Conservation (phyloP, 176 grass and related monocot species). For the Thinopyrum elongatum region DNA sequence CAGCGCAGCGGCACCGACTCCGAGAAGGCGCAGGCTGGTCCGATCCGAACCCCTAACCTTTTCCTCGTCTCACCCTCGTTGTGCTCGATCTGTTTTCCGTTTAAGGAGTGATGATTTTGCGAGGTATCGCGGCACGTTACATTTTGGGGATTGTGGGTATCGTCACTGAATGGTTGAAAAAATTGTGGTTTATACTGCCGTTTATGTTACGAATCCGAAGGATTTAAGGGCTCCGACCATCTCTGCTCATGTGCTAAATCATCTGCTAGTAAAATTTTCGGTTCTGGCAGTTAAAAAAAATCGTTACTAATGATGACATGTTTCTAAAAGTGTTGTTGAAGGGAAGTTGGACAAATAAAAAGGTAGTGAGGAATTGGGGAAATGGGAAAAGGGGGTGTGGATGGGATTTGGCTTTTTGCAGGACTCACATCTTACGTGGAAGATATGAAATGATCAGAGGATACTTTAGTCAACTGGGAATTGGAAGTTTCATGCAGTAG, state of each 20-base stretch:
- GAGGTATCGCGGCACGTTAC: not conserved
- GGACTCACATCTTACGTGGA: slow-evolving; percentile 33
- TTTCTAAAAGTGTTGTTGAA: slow-evolving; percentile 12
- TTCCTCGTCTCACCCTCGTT: not conserved
- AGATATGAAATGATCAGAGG: slow-evolving; percentile 24
- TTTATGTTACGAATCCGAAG: not conserved
- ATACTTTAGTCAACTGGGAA: slow-evolving; percentile 25
- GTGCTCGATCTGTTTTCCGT: slow-evolving; percentile 16
- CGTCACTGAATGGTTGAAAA: not conserved
- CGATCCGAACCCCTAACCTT: slow-evolving; percentile 27
- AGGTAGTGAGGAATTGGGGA: not conserved
- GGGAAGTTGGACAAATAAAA: slow-evolving; percentile 21
- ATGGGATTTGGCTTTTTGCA: slow-evolving; percentile 20
- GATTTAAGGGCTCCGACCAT: not conserved
- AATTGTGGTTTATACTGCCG: not conserved
- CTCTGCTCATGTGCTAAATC: not conserved
- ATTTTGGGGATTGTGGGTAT: slow-evolving; percentile 5
- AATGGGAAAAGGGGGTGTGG: slow-evolving; percentile 20
- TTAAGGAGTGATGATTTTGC: not conserved
- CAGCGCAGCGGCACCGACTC: slow-evolving; percentile 83
- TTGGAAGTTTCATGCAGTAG: slow-evolving; percentile 22
- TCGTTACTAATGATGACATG: slow-evolving; percentile 9
- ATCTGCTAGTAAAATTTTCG: not conserved
- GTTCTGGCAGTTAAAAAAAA: slow-evolving; percentile 7
- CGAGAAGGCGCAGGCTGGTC: slow-evolving; percentile 96